A percentile compares a stretch with the other conserved stretches of the same genome.
These are phyloP conservation scores for Mucor indicus DNA, from an alignment of 371 early-diverging fungal species.

Conservation along the genomic window DNA sequence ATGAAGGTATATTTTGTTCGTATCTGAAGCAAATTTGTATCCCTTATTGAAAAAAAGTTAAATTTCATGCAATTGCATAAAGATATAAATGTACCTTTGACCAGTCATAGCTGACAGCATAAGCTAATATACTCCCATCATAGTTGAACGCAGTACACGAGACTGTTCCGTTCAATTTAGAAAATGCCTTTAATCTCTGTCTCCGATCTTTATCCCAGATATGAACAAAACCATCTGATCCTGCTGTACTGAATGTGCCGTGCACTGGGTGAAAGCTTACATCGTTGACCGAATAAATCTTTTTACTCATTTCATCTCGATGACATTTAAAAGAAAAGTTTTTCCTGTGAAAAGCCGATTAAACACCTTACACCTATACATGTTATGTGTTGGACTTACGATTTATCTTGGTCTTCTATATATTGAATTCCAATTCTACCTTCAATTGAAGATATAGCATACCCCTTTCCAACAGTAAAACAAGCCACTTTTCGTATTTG, in stretches of 20 bases:
- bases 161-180: constrained; percentile 65
- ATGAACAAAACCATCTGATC: constrained; percentile 87
- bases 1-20: too few relatives aligned
- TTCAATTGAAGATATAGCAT: constrained; percentile 89
- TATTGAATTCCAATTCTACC: constrained; percentile 93
- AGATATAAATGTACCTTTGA: too few relatives aligned
- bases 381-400: constrained; percentile 40
- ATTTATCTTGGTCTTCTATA: constrained; percentile 75
- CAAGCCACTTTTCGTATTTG: constrained; percentile 82
- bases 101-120: constrained; percentile 97
- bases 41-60: too few relatives aligned
- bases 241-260: constrained; percentile 91
- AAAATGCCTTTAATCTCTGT: constrained; percentile 76
- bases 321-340: constrained; percentile 97
- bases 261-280: constrained; percentile 84
- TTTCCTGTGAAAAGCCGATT: constrained; percentile 32
- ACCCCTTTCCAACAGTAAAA: constrained; percentile 78
- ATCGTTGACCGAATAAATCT: constrained; percentile 81
- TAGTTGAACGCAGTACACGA: constrained; percentile 81
- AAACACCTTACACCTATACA: neutral
- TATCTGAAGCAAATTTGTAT: too few relatives aligned
- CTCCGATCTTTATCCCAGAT: constrained; percentile 97
- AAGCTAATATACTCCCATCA: constrained; percentile 90
- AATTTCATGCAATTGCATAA: too few relatives aligned
- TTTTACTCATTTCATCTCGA: constrained; percentile 68